Evolutionary conservation across 108 stramenopile genomes (phyloP).

Genomic region (Cyclotella cryptica): DNA sequence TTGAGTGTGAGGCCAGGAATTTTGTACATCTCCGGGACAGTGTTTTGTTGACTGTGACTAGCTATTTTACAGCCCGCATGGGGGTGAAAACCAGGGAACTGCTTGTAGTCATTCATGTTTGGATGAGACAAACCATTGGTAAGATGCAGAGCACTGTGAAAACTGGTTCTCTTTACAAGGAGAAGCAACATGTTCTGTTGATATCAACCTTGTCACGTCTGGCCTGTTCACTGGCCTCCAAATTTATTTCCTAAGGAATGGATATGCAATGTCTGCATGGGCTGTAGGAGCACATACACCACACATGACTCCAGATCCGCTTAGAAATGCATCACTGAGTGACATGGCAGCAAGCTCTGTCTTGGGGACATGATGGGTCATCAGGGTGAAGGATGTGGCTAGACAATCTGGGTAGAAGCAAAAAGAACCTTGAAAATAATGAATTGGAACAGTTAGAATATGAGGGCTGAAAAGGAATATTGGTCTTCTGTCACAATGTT

Average conservation of each 20-base stretch:
- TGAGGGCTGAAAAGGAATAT: too few species aligned
- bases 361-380: neutral
- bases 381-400: neutral
- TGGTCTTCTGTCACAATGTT: too few species aligned
- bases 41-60: slow-evolving; percentile 66
- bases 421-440: neutral
- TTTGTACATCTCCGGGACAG: slow-evolving; percentile 70
- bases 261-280: neutral
- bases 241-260: neutral
- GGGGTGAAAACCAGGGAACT: slow-evolving; percentile 12
- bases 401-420: neutral
- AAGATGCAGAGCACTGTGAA: too few species aligned
- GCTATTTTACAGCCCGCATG: slow-evolving; percentile 70
- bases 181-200: slow-evolving; percentile 4
- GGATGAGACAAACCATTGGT: too few species aligned
- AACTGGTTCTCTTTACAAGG: too few species aligned
- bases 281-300: neutral
- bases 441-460: too few species aligned
- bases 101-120: slow-evolving; percentile 19
- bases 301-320: neutral
- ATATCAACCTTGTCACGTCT: slow-evolving; percentile 69
- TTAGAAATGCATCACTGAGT: neutral
- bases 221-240: neutral
- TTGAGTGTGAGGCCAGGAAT: slow-evolving; percentile 62
- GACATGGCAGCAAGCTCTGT: neutral